Base-by-base conservation (phyloP, 108 stramenopile species). In the Cyclotella kingstonii region DNA sequence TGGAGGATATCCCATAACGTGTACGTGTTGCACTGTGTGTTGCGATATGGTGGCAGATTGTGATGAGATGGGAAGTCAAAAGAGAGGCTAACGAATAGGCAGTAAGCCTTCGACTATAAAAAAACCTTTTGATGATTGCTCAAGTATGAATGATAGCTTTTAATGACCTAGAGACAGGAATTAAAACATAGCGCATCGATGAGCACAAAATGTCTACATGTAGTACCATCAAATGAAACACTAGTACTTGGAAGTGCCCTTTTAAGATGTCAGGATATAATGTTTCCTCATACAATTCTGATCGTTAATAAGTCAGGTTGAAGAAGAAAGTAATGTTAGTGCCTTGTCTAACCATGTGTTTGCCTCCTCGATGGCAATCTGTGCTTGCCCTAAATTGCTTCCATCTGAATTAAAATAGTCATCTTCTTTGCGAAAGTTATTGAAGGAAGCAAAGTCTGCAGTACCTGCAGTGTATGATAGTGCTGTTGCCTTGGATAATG, bases 361-460 rank as follows among this genome's bases (percentile, higher is more conserved):
- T 26, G 80, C 82, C 25, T 83, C 70, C 19, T 38, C 53, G 46
- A 88, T 88, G 9, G 87, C 82, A 17, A 54, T 44, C 51, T 73
- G 63, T 8, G 80, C 70, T 56, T 81, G 81, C 36, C 73, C 78
- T 58, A 88, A 70, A 57, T 84, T 84, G 45, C 69, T 73, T 45
- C 62, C 65, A 19, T 51, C 68, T 15, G 64, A 58, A 38, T 30
- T 50, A 7, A 39, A 15, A 25, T 21, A 61, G 54, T 67, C 61
- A 19, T 78, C 81, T 31, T 73, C 81, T 55, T 84, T 81, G 2
- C 66, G 68, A 71, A 89, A 89, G 44, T 85, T 89, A 43, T 89
- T 89, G 15, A 89, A 67, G 21, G 84, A 69, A 59, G 81, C 81
- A 68, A 86, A 83, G 60, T 89, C 88, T 8, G 79, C 77, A 25